phyloP scores from a whole-genome alignment of 805 yeast genomes.

The Cyberlindnera mycetangii region DNA sequence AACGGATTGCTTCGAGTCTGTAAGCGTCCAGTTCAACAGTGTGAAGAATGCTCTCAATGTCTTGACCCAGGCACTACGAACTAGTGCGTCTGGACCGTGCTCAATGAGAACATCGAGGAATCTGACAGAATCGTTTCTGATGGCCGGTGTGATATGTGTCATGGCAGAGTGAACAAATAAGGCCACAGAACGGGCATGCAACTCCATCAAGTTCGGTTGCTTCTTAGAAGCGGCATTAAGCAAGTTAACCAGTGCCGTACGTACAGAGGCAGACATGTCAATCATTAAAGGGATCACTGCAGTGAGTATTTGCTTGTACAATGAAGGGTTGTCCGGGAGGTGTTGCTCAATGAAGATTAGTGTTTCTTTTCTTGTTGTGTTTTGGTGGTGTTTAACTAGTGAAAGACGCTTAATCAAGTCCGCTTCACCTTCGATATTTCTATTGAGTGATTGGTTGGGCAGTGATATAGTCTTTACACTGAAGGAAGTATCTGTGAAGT shows the following conservation, averaged over 20 bases:
- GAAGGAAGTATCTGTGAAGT: slow-evolving; percentile 84
- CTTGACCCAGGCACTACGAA: slow-evolving; percentile 65
- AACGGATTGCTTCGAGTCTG: slow-evolving; percentile 28
- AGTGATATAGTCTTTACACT: slow-evolving; percentile 53
- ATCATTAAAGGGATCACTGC: slow-evolving; percentile 52
- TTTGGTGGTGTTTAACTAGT: slow-evolving; percentile 70
- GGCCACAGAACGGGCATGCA: slow-evolving; percentile 60
- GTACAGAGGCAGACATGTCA: slow-evolving; percentile 65
- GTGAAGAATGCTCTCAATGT: slow-evolving; percentile 65
- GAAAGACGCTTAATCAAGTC: slow-evolving; percentile 62
- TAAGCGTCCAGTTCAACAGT: slow-evolving; percentile 70
- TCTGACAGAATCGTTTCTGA: slow-evolving; percentile 71
- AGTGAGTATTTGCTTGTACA: slow-evolving; percentile 54
- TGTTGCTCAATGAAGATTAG: slow-evolving; percentile 48
- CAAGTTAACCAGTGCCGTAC: slow-evolving; percentile 51
- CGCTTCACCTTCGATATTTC: slow-evolving; percentile 32
- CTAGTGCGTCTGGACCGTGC: slow-evolving; percentile 51
- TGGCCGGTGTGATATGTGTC: slow-evolving; percentile 82
- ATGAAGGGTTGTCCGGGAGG: slow-evolving; percentile 49
- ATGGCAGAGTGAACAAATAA: slow-evolving; percentile 84
- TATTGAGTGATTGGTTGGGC: slow-evolving; percentile 35
- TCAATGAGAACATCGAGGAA: slow-evolving; percentile 61
- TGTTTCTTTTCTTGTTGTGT: slow-evolving; percentile 69
- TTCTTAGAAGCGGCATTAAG: slow-evolving; percentile 44
- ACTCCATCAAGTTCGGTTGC: slow-evolving; percentile 53